A percentile compares a stretch with the other conserved stretches of the same genome.
phyloP scores from a whole-genome alignment of 352 stramenopile species.

The Elongisporangium undulatum region DNA sequence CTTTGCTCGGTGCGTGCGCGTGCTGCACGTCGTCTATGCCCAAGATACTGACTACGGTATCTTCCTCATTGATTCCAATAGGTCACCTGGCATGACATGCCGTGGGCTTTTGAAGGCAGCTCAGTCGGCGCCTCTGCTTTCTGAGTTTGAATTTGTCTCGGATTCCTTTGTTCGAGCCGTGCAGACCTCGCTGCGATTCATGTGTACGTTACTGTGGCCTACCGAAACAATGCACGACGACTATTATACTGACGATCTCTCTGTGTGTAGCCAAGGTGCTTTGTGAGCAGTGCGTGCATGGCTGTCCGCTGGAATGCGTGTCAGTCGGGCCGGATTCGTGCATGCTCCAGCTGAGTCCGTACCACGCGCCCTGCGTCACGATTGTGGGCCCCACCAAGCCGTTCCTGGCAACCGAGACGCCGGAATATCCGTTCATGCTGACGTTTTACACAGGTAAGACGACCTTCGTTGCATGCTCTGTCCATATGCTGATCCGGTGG shows the following conservation, averaged over 20 bases:
- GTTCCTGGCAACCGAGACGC: slow-evolving; percentile 45
- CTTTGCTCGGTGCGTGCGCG: slow-evolving; percentile 32
- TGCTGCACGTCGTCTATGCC: not conserved
- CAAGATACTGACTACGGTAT: slow-evolving; percentile 2
- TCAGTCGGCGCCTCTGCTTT: slow-evolving; percentile 32
- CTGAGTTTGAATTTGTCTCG: slow-evolving; percentile 30
- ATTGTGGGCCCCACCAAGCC: slow-evolving; percentile 44
- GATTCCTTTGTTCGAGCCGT: slow-evolving; percentile 31
- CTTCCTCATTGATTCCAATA: slow-evolving; percentile 12
- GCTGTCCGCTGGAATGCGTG: slow-evolving; percentile 54
- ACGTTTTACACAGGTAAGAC: slow-evolving; percentile 69
- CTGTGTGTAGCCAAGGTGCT: slow-evolving; percentile 36
- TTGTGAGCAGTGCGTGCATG: slow-evolving; percentile 70
- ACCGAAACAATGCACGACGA: not conserved
- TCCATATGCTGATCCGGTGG: not conserved
- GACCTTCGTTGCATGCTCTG: not conserved
- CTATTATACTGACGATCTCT: not conserved
- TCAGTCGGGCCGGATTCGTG: slow-evolving; percentile 23
- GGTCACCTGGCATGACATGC: slow-evolving; percentile 50
- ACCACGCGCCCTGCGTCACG: slow-evolving; percentile 77
- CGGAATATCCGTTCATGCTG: slow-evolving; percentile 41
- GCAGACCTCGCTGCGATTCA: slow-evolving; percentile 39
- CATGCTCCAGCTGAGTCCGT: slow-evolving; percentile 67
- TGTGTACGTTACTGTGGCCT: slow-evolving; percentile 28
- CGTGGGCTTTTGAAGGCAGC: slow-evolving; percentile 39